phyloP scores from a whole-genome alignment of 1,139 yeast genomes.

The Diutina pseudorugosa region DNA sequence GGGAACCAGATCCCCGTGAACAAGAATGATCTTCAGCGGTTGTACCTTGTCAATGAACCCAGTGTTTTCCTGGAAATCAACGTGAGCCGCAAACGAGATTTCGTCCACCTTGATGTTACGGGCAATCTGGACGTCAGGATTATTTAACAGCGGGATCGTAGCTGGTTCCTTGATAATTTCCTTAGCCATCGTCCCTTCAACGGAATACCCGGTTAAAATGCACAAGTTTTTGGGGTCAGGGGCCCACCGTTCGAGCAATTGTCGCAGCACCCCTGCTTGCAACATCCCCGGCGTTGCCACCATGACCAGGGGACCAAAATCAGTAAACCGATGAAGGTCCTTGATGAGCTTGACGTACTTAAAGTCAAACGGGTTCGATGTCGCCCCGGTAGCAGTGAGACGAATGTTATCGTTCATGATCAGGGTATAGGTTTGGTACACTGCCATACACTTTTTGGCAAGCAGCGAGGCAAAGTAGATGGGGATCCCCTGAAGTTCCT shows the following conservation, averaged over 20 bases:
- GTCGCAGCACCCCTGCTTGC: conserved; percentile 90
- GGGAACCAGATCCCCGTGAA: conserved; percentile 96
- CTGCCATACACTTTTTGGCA: conserved; percentile 95
- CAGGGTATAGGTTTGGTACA: conserved; percentile 88
- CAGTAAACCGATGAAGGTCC: conserved; percentile 76
- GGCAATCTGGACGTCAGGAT: conserved; percentile 77
- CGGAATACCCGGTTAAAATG: conserved; percentile 90
- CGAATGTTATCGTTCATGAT: conserved; percentile 94
- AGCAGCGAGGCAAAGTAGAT: conserved; percentile 86
- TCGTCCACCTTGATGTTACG: conserved; percentile 87
- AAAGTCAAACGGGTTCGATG: conserved; percentile 75
- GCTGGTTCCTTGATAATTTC: conserved; percentile 78
- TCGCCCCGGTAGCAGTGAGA: conserved; percentile 46
- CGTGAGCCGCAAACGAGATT: conserved; percentile 97
- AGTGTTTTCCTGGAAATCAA: conserved; percentile 87
- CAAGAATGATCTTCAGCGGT: conserved; percentile 75
- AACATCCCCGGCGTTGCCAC: conserved; percentile 97
- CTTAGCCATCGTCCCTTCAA: conserved; percentile 97
- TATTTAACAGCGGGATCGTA: conserved; percentile 67
- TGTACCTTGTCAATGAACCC: conserved; percentile 81
- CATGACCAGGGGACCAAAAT: conserved; percentile 91
- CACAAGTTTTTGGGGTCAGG: conserved; percentile 89
- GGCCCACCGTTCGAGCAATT: conserved; percentile 88
- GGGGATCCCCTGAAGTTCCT: conserved; percentile 71
- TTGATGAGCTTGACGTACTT: conserved; percentile 74